Evolutionary conservation across 1,139 yeast genomes (phyloP).

Genomic region (Sugiyamaella japonica): DNA sequence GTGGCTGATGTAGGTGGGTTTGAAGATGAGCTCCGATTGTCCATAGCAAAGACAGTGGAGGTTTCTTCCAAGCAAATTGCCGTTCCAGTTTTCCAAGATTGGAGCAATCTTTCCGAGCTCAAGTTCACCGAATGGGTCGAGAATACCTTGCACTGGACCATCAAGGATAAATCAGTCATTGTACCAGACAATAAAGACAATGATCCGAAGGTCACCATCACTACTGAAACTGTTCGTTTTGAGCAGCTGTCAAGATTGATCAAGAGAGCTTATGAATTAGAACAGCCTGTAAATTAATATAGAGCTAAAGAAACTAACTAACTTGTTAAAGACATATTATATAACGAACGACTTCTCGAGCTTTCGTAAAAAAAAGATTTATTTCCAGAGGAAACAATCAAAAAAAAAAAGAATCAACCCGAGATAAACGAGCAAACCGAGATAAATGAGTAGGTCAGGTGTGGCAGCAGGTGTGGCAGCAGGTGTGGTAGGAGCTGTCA

Average conservation of each 20-base stretch:
- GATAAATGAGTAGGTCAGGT: too few relatives aligned
- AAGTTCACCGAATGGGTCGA: conserved; percentile 39
- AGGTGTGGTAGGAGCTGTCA: too few relatives aligned
- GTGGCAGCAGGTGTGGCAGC: too few relatives aligned
- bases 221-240: conserved; percentile 38
- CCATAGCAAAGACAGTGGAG: conserved; percentile 40
- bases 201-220: conserved; percentile 38
- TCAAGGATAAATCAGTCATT: conserved; percentile 32
- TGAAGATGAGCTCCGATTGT: conserved; percentile 38
- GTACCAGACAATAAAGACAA: conserved; percentile 39
- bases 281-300: conserved; percentile 19
- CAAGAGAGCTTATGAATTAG: conserved; percentile 38
- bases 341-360: neutral
- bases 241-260: conserved; percentile 41
- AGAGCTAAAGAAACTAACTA: neutral
- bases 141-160: conserved; percentile 39
- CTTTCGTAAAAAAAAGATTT: too few relatives aligned
- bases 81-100: conserved; percentile 37
- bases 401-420: too few relatives aligned
- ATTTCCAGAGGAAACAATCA: too few relatives aligned
- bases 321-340: neutral
- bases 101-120: conserved; percentile 38
- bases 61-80: conserved; percentile 37
- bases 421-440: too few relatives aligned
- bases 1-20: conserved; percentile 41